These are phyloP conservation scores for Phytophthora podocarpi DNA, from an alignment of 352 stramenopile genomes.

Conservation along the genomic window DNA sequence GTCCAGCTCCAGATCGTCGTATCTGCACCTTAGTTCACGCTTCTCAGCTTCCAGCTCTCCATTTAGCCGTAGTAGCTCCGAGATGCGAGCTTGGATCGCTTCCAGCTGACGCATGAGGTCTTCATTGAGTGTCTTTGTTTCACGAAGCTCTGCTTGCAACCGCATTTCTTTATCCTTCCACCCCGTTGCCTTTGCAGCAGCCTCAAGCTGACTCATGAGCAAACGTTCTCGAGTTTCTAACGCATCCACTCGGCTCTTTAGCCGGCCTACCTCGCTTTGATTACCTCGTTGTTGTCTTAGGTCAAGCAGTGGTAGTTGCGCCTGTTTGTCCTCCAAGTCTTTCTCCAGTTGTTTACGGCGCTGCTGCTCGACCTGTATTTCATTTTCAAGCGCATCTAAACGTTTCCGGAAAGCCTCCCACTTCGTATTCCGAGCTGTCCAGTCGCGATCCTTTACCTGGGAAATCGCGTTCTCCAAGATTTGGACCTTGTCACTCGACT, in stretches of 20 bases:
- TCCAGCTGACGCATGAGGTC: slow-evolving; percentile 63
- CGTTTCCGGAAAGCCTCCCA: slow-evolving; percentile 78
- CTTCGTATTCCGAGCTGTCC: slow-evolving; percentile 60
- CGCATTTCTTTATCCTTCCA: slow-evolving; percentile 35
- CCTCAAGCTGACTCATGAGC: slow-evolving; percentile 61
- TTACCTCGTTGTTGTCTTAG: slow-evolving; percentile 24
- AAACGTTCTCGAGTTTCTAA: slow-evolving; percentile 73
- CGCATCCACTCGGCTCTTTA: slow-evolving; percentile 66
- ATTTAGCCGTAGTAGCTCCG: slow-evolving; percentile 50
- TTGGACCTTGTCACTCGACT: slow-evolving; percentile 38
- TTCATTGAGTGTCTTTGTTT: slow-evolving; percentile 44
- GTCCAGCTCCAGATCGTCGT: slow-evolving; percentile 66
- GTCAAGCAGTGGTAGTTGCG: slow-evolving; percentile 33
- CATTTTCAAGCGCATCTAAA: slow-evolving; percentile 67
- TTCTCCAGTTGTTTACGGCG: slow-evolving; percentile 63
- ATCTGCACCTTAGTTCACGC: slow-evolving; percentile 45
- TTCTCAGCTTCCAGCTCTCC: slow-evolving; percentile 51
- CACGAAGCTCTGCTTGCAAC: slow-evolving; percentile 33
- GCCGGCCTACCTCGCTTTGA: slow-evolving; percentile 42
- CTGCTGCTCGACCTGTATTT: slow-evolving; percentile 58
- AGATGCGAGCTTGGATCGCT: slow-evolving; percentile 41
- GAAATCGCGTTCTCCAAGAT: slow-evolving; percentile 53
- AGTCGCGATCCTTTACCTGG: slow-evolving; percentile 63
- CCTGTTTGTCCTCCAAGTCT: slow-evolving; percentile 60
- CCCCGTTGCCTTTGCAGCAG: slow-evolving; percentile 25